These are phyloP conservation scores for Podila verticillata DNA, from an alignment of 192 early-diverging fungal genomes.

Conservation along the genomic window DNA sequence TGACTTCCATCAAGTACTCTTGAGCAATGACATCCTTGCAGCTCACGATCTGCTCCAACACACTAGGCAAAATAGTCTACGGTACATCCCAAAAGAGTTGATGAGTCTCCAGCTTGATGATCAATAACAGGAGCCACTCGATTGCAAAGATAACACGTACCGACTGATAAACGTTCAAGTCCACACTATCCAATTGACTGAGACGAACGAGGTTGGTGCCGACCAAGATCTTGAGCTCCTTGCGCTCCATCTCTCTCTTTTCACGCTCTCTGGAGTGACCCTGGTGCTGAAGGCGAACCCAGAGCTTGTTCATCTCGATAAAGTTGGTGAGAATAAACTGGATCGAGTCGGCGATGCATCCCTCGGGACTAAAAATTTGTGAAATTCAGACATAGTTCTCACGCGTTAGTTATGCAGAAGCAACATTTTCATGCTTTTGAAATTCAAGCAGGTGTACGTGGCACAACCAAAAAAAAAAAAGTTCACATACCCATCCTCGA, in stretches of 20 bases:
- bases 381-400: background rate
- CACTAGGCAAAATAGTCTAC: slow-evolving; percentile 85
- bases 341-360: slow-evolving; percentile 91
- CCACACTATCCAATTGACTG: slow-evolving; percentile 90
- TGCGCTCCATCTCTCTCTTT: slow-evolving; percentile 94
- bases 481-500: slow-evolving; percentile 58
- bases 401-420: no score
- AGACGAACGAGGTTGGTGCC: slow-evolving; percentile 96
- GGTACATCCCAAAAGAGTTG: background rate
- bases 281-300: slow-evolving; percentile 98
- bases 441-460: no score
- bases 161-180: slow-evolving; percentile 82
- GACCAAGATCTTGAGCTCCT: slow-evolving; percentile 95
- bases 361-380: slow-evolving; percentile 69
- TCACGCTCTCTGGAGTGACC: slow-evolving; percentile 94
- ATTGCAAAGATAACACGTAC: slow-evolving; percentile 35
- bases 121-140: no score
- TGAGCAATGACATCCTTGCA: slow-evolving; percentile 98
- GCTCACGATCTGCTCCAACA: slow-evolving; percentile 96
- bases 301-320: slow-evolving; percentile 99
- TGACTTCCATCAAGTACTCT: slow-evolving; percentile 99
- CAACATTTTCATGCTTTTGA: no score
- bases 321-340: slow-evolving; percentile 97
- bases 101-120: no score
- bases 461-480: background rate